These are phyloP conservation scores for Starmerella riodocensis DNA, from an alignment of 805 yeast species.

Conservation along the genomic window DNA sequence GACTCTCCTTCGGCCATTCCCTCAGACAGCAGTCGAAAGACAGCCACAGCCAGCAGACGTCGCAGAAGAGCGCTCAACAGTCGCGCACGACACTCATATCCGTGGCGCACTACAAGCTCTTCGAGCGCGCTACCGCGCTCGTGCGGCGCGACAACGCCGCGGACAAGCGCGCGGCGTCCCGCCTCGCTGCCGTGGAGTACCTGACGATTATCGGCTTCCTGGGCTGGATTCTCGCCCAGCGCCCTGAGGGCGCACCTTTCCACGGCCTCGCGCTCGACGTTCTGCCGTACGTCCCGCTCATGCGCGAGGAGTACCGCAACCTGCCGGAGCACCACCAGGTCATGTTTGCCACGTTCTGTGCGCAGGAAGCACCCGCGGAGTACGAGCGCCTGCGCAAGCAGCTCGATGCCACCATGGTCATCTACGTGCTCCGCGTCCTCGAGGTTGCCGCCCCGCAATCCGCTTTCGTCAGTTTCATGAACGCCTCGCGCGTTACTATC, in stretches of 20 bases:
- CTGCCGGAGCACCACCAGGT: not conserved
- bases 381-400: not conserved
- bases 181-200: slow-evolving; percentile 4
- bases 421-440: not conserved
- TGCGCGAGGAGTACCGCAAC: not conserved
- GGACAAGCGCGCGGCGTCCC: not conserved
- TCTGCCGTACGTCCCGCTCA: not conserved
- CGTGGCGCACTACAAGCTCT: not conserved
- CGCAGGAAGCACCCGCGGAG: not conserved
- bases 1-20: too few relatives aligned
- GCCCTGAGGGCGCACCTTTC: slow-evolving; percentile 1
- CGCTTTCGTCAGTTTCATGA: not conserved
- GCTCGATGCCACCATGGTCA: not conserved
- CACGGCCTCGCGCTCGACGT: not conserved
- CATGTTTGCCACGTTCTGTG: not conserved
- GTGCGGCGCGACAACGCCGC: not conserved
- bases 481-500: not conserved
- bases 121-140: not conserved
- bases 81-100: not conserved
- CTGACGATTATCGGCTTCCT: not conserved
- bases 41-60: too few relatives aligned
- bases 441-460: not conserved
- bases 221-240: not conserved
- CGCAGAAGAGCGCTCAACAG: not conserved
- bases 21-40: too few relatives aligned